Conservation (phyloP, 495 filamentous ascomycete species). For the Lasiosphaeriaceae sp. region DNA sequence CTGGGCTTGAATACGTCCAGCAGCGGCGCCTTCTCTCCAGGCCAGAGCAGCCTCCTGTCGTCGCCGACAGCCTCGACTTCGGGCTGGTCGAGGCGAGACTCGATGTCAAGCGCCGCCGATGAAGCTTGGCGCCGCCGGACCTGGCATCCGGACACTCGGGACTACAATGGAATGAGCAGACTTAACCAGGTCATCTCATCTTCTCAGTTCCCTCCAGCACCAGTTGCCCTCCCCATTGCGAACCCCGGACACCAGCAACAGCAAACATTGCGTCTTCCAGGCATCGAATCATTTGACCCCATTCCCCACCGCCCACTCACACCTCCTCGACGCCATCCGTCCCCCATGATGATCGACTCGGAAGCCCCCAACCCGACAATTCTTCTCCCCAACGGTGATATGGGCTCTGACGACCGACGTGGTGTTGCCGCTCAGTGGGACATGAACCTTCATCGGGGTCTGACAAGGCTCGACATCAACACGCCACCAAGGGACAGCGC, state of each 20-base stretch:
- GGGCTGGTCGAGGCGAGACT: constrained; percentile 59
- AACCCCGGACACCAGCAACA: constrained; percentile 29
- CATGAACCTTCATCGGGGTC: constrained; percentile 65
- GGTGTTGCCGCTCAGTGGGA: constrained; percentile 65
- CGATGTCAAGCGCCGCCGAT: constrained; percentile 55
- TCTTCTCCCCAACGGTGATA: constrained; percentile 38
- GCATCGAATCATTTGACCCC: constrained; percentile 87
- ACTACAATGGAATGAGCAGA: constrained; percentile 40
- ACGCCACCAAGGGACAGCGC: constrained; percentile 54
- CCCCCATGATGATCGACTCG: constrained; percentile 66
- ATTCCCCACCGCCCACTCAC: constrained; percentile 57
- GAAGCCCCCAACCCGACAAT: constrained; percentile 38
- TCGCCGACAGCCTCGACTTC: constrained; percentile 72
- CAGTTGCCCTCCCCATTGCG: constrained; percentile 51
- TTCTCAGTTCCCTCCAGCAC: constrained; percentile 55
- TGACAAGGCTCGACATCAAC: constrained; percentile 70
- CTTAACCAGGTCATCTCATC: constrained; percentile 51
- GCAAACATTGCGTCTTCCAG: constrained; percentile 62
- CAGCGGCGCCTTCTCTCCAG: constrained; percentile 49
- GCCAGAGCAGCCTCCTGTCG: constrained; percentile 49
- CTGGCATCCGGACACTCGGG: constrained; percentile 81
- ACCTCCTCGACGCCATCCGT: constrained; percentile 59
- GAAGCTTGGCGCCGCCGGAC: constrained; percentile 78
- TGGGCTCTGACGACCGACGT: constrained; percentile 56
- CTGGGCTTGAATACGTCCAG: constrained; percentile 49